Evolutionary conservation across 1,284 basidiomycete genomes (phyloP).

Genomic region (Trichosporon ovoides): DNA sequence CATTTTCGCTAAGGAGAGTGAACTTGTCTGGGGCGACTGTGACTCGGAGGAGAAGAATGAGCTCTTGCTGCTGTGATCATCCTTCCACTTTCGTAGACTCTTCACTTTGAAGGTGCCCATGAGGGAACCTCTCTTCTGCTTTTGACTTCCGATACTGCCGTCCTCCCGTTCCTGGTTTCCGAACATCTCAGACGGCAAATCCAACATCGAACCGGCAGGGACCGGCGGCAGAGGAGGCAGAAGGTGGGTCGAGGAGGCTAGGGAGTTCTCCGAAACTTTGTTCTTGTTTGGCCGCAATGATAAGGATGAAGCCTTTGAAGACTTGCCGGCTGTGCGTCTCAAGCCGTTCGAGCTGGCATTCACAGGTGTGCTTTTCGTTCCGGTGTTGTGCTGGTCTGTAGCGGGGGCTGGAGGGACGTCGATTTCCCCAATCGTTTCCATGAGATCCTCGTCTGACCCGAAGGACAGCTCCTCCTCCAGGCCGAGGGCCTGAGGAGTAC

Average conservation of each 20-base stretch:
- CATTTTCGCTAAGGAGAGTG: constrained; percentile 11
- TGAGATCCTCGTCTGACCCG: constrained; percentile 37
- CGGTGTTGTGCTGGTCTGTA: not conserved
- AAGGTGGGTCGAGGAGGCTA: constrained; percentile 12
- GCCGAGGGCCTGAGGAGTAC: constrained; percentile 22
- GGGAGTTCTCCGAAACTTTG: constrained; percentile 10
- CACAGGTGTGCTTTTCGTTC: not conserved
- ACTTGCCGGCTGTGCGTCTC: not conserved
- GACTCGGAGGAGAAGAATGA: constrained; percentile 10
- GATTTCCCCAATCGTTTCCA: constrained; percentile 37
- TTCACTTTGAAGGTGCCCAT: constrained; percentile 28
- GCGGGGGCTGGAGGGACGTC: constrained; percentile 1
- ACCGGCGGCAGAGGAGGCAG: constrained; percentile 18
- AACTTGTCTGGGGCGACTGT: not conserved
- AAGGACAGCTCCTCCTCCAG: constrained; percentile 42
- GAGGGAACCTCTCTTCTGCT: constrained; percentile 24
- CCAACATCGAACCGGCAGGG: constrained; percentile 24
- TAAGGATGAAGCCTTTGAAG: not conserved
- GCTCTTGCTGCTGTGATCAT: constrained; percentile 14
- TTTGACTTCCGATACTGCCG: constrained; percentile 1
- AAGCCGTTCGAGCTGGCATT: not conserved
- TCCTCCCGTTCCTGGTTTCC: constrained; percentile 8
- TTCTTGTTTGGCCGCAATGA: constrained; percentile 10
- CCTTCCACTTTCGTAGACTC: constrained; percentile 18
- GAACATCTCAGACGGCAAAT: constrained; percentile 22